Percentiles rank a stretch among this genome's conserved stretches.
phyloP scores from a whole-genome alignment of 805 yeast genomes.

The Hyphopichia homilentoma region DNA sequence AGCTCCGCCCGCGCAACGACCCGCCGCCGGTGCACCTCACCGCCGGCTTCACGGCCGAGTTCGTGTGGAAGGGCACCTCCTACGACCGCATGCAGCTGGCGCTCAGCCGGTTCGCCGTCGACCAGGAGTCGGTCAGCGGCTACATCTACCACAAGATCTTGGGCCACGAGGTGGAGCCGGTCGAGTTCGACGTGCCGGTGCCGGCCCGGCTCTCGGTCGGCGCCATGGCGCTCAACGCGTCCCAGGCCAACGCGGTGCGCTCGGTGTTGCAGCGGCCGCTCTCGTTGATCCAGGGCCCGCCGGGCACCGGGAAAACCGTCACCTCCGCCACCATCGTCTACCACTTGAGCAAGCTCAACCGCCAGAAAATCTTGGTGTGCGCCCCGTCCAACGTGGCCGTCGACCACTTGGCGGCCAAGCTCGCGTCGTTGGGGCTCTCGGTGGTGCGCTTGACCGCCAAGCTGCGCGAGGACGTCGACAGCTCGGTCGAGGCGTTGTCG shows the following conservation, averaged over 20 bases:
- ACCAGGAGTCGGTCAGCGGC: conserved; percentile 65
- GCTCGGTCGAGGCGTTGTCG: conserved; percentile 54
- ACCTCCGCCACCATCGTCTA: conserved; percentile 87
- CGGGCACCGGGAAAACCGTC: conserved; percentile 85
- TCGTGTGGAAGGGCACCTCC: conserved; percentile 85
- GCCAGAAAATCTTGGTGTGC: conserved; percentile 73
- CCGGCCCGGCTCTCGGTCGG: conserved; percentile 64
- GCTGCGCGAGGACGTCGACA: conserved; percentile 76
- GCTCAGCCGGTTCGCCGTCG: conserved; percentile 64
- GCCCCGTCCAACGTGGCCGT: conserved; percentile 97
- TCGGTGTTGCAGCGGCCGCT: conserved; percentile 67
- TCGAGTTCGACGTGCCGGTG: conserved; percentile 56
- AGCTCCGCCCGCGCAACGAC: conserved; percentile 44
- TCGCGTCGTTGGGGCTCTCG: conserved; percentile 64
- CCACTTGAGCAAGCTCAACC: conserved; percentile 61
- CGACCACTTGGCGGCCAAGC: conserved; percentile 78
- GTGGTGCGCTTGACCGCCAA: conserved; percentile 77
- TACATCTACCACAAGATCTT: conserved; percentile 72
- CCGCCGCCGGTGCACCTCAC: conserved; percentile 49
- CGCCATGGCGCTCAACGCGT: conserved; percentile 66
- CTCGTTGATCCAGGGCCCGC: conserved; percentile 86
- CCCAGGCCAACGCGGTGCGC: conserved; percentile 77
- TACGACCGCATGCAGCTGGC: conserved; percentile 84
- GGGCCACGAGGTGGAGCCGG: conserved; percentile 71
- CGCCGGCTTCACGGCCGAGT: conserved; percentile 75